Conservation (phyloP, 306 rosid species). For the Acacia melanoxylon region DNA sequence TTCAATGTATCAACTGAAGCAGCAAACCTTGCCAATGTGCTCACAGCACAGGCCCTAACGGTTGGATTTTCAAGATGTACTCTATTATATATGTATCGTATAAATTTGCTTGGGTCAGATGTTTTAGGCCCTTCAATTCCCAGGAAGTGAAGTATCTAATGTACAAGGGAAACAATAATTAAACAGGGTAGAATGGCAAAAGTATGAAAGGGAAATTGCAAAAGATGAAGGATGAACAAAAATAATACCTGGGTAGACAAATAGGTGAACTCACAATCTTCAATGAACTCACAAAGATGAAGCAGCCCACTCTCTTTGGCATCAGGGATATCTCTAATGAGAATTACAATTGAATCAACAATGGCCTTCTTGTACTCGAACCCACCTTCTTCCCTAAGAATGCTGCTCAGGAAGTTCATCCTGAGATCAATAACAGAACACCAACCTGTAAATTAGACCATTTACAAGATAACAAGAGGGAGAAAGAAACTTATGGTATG, state of each 20-base stretch:
- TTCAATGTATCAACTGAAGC: slow-evolving; percentile 79
- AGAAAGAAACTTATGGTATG: slow-evolving; percentile 8
- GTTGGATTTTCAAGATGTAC: slow-evolving; percentile 99
- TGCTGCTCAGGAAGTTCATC: slow-evolving; percentile 96
- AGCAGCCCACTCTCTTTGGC: slow-evolving; percentile 95
- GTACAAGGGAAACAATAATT: slow-evolving; percentile 23
- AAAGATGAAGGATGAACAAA: slow-evolving; percentile 23
- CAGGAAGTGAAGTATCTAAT: slow-evolving; percentile 92
- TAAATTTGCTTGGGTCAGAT: slow-evolving; percentile 92
- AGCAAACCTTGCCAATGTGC: slow-evolving; percentile 98
- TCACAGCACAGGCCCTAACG: slow-evolving; percentile 95
- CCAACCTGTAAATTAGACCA: slow-evolving; percentile 28
- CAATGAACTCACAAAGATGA: slow-evolving; percentile 98
- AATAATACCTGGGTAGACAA: slow-evolving; percentile 91
- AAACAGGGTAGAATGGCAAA: slow-evolving; percentile 23
- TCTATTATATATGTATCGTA: slow-evolving; percentile 89
- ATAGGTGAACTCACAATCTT: slow-evolving; percentile 98
- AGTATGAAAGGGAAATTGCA: slow-evolving; percentile 10
- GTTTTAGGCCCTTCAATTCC: slow-evolving; percentile 99
- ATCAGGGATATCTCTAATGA: slow-evolving; percentile 93
- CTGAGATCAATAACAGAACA: slow-evolving; percentile 43
- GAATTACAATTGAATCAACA: slow-evolving; percentile 95
- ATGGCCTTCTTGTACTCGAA: slow-evolving; percentile 98
- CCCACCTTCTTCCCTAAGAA: slow-evolving; percentile 98
- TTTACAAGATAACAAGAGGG: neutral